Evolutionary conservation across 148 eudicot genomes (phyloP).

Genomic region (Cornus controversa): DNA sequence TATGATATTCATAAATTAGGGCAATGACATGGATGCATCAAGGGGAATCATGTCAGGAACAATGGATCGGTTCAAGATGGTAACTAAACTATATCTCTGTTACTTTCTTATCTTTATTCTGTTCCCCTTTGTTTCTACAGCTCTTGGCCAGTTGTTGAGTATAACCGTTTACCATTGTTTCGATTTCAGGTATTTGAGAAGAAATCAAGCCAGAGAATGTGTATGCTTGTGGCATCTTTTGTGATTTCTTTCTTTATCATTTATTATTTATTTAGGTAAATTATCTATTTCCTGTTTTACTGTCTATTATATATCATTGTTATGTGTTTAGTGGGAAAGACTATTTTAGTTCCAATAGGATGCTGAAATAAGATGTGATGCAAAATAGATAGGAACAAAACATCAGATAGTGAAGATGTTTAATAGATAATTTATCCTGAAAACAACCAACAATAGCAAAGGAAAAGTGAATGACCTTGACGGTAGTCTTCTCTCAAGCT

Average conservation of each 20-base stretch:
- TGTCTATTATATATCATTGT: neutral
- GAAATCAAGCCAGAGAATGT: constrained; percentile 60
- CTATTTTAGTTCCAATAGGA: too few species aligned
- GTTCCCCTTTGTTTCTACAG: neutral
- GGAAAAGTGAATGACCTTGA: too few species aligned
- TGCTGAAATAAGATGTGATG: too few species aligned
- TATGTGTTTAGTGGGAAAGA: neutral
- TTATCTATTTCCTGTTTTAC: constrained; percentile 7
- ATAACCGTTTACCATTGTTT: neutral
- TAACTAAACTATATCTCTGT: constrained; percentile 22
- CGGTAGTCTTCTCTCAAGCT: too few species aligned
- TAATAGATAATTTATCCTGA: too few species aligned
- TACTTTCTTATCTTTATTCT: constrained; percentile 4
- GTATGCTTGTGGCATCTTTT: constrained; percentile 62
- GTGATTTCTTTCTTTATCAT: constrained; percentile 57
- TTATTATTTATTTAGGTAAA: constrained; percentile 63
- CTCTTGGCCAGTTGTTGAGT: constrained; percentile 14
- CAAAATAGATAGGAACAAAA: too few species aligned
- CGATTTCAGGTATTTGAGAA: constrained; percentile 71
- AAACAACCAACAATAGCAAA: too few species aligned
- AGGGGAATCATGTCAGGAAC: too few species aligned
- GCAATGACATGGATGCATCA: too few species aligned
- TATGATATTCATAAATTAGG: too few species aligned
- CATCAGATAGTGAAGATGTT: too few species aligned
- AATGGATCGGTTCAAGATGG: constrained; percentile 79